A percentile compares a stretch with the other conserved stretches of the same genome.
These are phyloP conservation scores for Tricholomella constricta DNA, from an alignment of 768 basidiomycete species.

Conservation along the genomic window DNA sequence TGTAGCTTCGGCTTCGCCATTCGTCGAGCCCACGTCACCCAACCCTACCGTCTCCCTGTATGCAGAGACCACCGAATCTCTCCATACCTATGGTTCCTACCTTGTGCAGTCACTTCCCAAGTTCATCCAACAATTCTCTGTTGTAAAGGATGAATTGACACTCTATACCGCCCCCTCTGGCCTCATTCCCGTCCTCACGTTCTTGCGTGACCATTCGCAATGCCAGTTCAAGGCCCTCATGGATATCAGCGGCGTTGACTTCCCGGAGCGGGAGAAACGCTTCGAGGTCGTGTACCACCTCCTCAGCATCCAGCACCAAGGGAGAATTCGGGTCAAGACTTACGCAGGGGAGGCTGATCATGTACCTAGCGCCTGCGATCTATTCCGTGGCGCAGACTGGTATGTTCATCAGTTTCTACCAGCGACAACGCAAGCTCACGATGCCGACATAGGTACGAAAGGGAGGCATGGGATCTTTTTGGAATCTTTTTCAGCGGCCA, in stretches of 20 bases:
- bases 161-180: constrained; percentile 84
- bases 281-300: constrained; percentile 98
- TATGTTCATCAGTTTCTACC: constrained; percentile 34
- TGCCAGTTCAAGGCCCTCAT: constrained; percentile 92
- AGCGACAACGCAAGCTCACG: not conserved
- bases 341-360: constrained; percentile 92
- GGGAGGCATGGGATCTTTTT: constrained; percentile 97
- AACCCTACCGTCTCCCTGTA: constrained; percentile 79
- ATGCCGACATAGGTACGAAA: constrained; percentile 72
- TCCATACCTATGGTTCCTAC: constrained; percentile 94
- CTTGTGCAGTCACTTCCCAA: constrained; percentile 92
- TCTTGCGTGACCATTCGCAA: constrained; percentile 93
- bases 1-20: constrained; percentile 73
- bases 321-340: constrained; percentile 94
- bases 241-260: constrained; percentile 96
- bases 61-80: constrained; percentile 69
- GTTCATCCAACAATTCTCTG: constrained; percentile 97
- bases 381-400: constrained; percentile 97
- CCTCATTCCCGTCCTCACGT: constrained; percentile 83
- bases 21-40: constrained; percentile 85
- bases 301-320: constrained; percentile 74
- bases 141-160: constrained; percentile 93
- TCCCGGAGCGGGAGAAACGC: constrained; percentile 87
- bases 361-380: constrained; percentile 76
- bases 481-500: constrained; percentile 97